Evolutionary conservation across 371 early-diverging fungal genomes (phyloP), one percentile per base, ranked within the genome.

Genomic region (Mucor irregularis): DNA sequence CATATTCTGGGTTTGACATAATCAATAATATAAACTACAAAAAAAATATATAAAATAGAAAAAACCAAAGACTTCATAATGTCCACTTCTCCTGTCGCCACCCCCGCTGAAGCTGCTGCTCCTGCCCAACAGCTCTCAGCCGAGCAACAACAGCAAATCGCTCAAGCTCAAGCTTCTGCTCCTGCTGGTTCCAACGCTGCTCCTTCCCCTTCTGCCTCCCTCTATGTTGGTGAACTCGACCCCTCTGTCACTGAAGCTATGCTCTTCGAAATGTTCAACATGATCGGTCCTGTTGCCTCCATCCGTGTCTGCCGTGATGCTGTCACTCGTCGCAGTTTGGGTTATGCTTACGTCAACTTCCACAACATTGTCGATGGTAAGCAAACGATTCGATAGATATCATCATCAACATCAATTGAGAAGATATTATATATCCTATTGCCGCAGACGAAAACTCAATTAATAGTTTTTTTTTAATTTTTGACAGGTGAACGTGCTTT

Each of bases 261-360:
- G 85, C 85, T 98, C 54, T 97, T 92, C 64, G 99, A 97, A 72
- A 84, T 96, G 78, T 98, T 98, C 88, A 94, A 88, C 86, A 84
- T 90, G 78, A 74, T 94, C 57, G 98, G 98, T 31, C 92, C 96
- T 29, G 97, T 98, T 64, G 93, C 95, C 51, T 93, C 93, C 70
- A 96, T 98, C 69, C 94, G 99, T 74, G 97, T 98, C 57, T 97
- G 98, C 83, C 88, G 97, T 68, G 99, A 98, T 80, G 93, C 96
- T 55, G 92, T 96, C 67, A 97, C 98, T 56, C 90, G 99, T 56
- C 93, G 96, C 62, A 91, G 92, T 62, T 85, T 98, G 66, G 98
- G 98, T 49, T 98, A 98, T 79, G 97, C 96, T 55, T 98, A 98
- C 75, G 97, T 98, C 73, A 98, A 98, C 92, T 97, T 87, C 73